A percentile compares a stretch with the other conserved stretches of the same genome.
phyloP scores from a whole-genome alignment of 164 flowering plant genomes.

The Protea cynaroides region DNA sequence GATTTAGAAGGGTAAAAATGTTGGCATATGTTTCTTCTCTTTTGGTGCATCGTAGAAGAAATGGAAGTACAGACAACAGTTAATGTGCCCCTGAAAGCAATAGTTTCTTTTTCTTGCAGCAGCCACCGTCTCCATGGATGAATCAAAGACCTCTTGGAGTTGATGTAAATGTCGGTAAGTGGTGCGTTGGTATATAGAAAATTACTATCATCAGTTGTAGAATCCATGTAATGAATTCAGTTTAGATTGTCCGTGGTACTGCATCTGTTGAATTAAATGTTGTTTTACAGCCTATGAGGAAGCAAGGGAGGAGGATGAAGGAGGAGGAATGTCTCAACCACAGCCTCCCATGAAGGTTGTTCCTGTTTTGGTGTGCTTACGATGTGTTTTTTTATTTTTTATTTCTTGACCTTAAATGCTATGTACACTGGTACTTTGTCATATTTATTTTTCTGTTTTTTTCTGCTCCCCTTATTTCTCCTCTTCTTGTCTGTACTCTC shows the following conservation, averaged over 20 bases:
- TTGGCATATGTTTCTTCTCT: background rate
- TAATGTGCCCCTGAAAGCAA: too few relatives aligned
- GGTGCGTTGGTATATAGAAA: background rate
- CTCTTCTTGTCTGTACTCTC: too few relatives aligned
- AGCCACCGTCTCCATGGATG: slow-evolving; percentile 66
- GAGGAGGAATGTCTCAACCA: slow-evolving; percentile 4
- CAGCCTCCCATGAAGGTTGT: slow-evolving; percentile 13
- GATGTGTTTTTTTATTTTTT: too few relatives aligned
- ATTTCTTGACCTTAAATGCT: too few relatives aligned
- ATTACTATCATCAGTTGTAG: background rate
- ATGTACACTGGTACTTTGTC: too few relatives aligned
- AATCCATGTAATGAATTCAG: background rate
- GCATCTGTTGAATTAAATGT: background rate
- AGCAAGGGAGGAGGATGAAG: slow-evolving; percentile 15
- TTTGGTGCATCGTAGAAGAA: background rate
- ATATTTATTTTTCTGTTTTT: too few relatives aligned
- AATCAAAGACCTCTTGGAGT: slow-evolving; percentile 51
- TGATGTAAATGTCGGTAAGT: slow-evolving; percentile 80
- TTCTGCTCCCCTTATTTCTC: too few relatives aligned
- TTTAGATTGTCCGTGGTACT: background rate
- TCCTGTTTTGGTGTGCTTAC: background rate
- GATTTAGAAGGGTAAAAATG: too few relatives aligned
- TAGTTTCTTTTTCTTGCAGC: slow-evolving; percentile 29
- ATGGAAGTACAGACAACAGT: background rate
- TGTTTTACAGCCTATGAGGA: slow-evolving; percentile 23